Evolutionary conservation across 163 green algal species (phyloP).

Genomic region (Trebouxiophyceae sp.): DNA sequence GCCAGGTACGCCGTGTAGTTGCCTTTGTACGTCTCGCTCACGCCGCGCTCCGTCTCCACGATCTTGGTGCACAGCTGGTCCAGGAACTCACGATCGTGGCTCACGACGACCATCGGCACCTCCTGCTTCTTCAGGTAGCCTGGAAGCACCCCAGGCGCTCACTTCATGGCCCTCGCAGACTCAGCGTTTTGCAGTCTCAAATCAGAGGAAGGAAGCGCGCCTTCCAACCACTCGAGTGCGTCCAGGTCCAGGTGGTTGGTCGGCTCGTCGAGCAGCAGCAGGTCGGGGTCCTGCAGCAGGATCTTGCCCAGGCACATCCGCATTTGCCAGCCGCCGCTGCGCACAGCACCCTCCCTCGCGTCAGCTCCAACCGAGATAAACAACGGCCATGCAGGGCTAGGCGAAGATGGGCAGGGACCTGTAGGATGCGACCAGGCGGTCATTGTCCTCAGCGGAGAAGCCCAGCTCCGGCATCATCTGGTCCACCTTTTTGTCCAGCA

Average conservation of each 20-base stretch:
- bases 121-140: constrained; percentile 77
- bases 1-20: constrained; percentile 83
- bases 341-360: no score
- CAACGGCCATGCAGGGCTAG: no score
- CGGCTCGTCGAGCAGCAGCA: constrained; percentile 79
- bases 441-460: constrained; percentile 85
- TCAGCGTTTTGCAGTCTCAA: not conserved
- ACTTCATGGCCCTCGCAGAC: not conserved
- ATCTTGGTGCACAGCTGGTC: constrained; percentile 93
- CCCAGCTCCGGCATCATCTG: constrained; percentile 96
- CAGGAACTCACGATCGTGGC: constrained; percentile 96
- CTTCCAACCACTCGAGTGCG: constrained; percentile 96
- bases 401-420: no score
- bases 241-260: constrained; percentile 95
- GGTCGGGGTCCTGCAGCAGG: constrained; percentile 78
- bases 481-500: constrained; percentile 90
- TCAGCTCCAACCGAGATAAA: no score
- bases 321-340: constrained; percentile 97
- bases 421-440: constrained; percentile 77
- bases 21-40: constrained; percentile 73
- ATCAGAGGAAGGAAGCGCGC: constrained; percentile 15
- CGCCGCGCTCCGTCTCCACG: constrained; percentile 91
- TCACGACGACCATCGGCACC: constrained; percentile 96
- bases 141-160: constrained; percentile 13
- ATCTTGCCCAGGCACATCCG: constrained; percentile 98